These are phyloP conservation scores for Farysia itapuensis DNA, from an alignment of 1,284 basidiomycete species.

Conservation along the genomic window DNA sequence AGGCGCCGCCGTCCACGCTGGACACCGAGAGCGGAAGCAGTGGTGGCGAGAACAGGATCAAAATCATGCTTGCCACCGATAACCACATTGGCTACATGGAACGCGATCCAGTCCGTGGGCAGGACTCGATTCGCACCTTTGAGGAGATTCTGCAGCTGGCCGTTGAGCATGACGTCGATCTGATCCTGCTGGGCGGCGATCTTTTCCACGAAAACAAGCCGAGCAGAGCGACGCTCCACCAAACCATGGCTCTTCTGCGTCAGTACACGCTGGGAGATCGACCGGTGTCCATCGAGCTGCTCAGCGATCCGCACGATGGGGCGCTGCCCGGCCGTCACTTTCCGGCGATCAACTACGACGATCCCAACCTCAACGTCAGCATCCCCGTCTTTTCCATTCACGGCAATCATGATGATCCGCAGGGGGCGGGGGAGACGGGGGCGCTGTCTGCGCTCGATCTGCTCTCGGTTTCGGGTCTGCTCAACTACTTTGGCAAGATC, in stretches of 20 bases:
- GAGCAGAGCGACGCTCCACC: conserved; percentile 74
- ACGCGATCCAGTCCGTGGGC: conserved; percentile 87
- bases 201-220: conserved; percentile 98
- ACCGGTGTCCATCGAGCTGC: conserved; percentile 81
- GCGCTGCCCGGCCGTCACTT: conserved; percentile 63
- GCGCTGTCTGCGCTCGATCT: conserved; percentile 93
- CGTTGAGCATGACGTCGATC: conserved; percentile 68
- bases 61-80: conserved; percentile 56
- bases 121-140: conserved; percentile 94
- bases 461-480: conserved; percentile 85
- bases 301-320: conserved; percentile 87
- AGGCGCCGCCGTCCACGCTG: too few species aligned
- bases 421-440: conserved; percentile 82
- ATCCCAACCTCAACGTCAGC: conserved; percentile 88
- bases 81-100: conserved; percentile 82
- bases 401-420: conserved; percentile 98
- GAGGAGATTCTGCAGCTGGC: conserved; percentile 89
- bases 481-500: conserved; percentile 95
- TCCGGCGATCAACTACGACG: conserved; percentile 95
- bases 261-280: conserved; percentile 87
- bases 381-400: conserved; percentile 98
- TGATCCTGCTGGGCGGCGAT: conserved; percentile 85
- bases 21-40: too few species aligned
- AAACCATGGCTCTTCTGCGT: conserved; percentile 79
- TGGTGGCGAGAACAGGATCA: too few species aligned